phyloP scores from a whole-genome alignment of 371 early-diverging fungal genomes.

The Umbelopsis sp. region DNA sequence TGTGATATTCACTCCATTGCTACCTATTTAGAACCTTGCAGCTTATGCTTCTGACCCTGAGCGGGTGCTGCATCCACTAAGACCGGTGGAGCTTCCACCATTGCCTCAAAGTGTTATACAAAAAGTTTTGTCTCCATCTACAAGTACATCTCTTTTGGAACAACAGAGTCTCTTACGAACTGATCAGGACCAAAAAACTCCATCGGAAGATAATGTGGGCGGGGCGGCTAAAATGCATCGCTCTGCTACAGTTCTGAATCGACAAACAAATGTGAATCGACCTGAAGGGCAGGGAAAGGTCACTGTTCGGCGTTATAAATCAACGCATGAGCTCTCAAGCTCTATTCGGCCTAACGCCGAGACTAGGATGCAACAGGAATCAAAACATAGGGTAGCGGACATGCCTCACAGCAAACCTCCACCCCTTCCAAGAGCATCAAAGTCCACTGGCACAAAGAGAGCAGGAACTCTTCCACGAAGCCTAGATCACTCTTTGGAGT shows the following conservation, averaged over 20 bases:
- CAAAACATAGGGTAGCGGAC: constrained; percentile 18
- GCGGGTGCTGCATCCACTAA: constrained; percentile 2
- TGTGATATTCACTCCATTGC: background rate
- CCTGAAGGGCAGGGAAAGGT: constrained; percentile 16
- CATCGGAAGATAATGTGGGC: constrained; percentile 1
- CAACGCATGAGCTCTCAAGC: constrained; percentile 33
- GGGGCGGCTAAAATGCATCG: background rate
- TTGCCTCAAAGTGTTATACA: constrained; percentile 5
- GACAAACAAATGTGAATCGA: background rate
- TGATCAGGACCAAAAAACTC: background rate
- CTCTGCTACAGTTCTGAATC: background rate
- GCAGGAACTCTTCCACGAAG: background rate
- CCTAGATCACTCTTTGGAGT: background rate
- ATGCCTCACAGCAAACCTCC: constrained; percentile 24
- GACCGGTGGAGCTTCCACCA: background rate
- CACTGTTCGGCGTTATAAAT: constrained; percentile 41
- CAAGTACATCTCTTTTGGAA: background rate
- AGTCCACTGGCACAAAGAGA: constrained; percentile 18
- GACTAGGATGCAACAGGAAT: constrained; percentile 19
- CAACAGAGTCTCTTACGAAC: background rate
- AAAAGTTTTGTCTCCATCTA: background rate
- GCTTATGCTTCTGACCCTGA: constrained; percentile 1
- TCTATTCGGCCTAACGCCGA: background rate
- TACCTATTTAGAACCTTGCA: constrained; percentile 43
- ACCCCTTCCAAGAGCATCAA: constrained; percentile 16